Percentiles rank a stretch among this genome's conserved stretches.
phyloP scores from a whole-genome alignment of 306 rosid genomes.

The Adenanthera pavonina region DNA sequence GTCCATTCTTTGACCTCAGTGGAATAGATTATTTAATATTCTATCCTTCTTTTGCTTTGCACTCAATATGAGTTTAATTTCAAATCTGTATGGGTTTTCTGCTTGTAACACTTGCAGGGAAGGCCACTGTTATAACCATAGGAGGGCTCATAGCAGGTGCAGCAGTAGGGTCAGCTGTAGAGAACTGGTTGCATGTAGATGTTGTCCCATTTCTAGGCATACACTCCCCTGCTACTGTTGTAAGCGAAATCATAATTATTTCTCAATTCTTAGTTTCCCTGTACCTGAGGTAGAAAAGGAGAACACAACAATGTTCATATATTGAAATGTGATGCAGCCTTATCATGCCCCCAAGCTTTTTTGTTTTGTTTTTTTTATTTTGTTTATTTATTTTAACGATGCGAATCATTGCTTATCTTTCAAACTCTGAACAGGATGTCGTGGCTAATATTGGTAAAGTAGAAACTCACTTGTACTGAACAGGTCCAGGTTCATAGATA shows the following conservation, averaged over 20 bases:
- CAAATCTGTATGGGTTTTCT: conserved; percentile 4
- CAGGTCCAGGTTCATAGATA: conserved; percentile 1
- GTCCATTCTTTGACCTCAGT: neutral
- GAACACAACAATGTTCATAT: conserved; percentile 39
- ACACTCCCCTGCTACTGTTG: conserved; percentile 94
- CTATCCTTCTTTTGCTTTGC: neutral
- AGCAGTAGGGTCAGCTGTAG: conserved; percentile 88
- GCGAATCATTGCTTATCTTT: conserved; percentile 67
- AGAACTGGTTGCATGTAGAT: conserved; percentile 97
- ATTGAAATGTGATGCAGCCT: conserved; percentile 49
- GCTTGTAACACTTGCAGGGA: conserved; percentile 68
- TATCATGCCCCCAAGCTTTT: conserved; percentile 47
- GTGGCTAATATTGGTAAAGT: conserved; percentile 33
- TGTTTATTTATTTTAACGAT: conserved; percentile 38
- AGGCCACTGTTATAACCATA: conserved; percentile 83
- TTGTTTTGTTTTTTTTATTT: neutral
- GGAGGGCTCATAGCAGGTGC: conserved; percentile 96
- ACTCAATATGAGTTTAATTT: neutral
- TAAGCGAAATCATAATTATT: conserved; percentile 80
- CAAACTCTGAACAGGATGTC: conserved; percentile 51
- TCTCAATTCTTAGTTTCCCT: conserved; percentile 93
- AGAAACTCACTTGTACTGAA: conserved; percentile 38
- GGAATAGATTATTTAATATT: neutral
- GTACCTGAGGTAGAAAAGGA: conserved; percentile 71
- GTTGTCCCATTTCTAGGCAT: conserved; percentile 93